These are phyloP conservation scores for Penicillium longicatenatum DNA, from an alignment of 495 filamentous ascomycete species.

Conservation along the genomic window DNA sequence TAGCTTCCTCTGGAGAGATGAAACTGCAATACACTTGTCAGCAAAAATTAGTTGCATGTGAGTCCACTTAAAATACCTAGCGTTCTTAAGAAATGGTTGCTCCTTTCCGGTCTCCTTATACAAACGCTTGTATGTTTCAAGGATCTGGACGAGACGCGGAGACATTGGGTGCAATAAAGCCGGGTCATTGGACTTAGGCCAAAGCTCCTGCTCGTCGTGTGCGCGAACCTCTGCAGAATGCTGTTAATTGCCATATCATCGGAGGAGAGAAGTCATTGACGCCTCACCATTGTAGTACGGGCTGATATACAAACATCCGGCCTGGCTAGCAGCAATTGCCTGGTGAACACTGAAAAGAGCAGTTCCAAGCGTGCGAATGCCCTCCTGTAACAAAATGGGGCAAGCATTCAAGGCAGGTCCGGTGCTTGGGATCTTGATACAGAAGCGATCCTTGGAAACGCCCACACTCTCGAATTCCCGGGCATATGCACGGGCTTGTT, in stretches of 20 bases:
- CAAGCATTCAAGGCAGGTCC: constrained; percentile 61
- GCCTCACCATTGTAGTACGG: constrained; percentile 49
- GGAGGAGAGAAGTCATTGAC: not conserved
- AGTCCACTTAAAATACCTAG: constrained; percentile 28
- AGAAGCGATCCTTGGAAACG: constrained; percentile 49
- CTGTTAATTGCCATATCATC: not conserved
- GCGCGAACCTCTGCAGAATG: constrained; percentile 21
- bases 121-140: constrained; percentile 35
- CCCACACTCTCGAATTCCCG: constrained; percentile 39
- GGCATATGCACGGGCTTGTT: constrained; percentile 42
- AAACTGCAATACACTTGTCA: constrained; percentile 4
- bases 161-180: constrained; percentile 42
- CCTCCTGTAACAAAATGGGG: constrained; percentile 45
- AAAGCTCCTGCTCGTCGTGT: constrained; percentile 30
- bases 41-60: not conserved
- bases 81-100: constrained; percentile 44
- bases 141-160: constrained; percentile 39
- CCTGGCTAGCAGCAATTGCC: constrained; percentile 53
- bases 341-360: constrained; percentile 60
- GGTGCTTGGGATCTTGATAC: constrained; percentile 61
- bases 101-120: constrained; percentile 44
- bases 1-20: constrained; percentile 21
- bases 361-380: constrained; percentile 57
- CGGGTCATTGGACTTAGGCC: constrained; percentile 36
- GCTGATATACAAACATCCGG: constrained; percentile 56